phyloP scores from a whole-genome alignment of 306 rosid species.

The Malus orientalis region DNA sequence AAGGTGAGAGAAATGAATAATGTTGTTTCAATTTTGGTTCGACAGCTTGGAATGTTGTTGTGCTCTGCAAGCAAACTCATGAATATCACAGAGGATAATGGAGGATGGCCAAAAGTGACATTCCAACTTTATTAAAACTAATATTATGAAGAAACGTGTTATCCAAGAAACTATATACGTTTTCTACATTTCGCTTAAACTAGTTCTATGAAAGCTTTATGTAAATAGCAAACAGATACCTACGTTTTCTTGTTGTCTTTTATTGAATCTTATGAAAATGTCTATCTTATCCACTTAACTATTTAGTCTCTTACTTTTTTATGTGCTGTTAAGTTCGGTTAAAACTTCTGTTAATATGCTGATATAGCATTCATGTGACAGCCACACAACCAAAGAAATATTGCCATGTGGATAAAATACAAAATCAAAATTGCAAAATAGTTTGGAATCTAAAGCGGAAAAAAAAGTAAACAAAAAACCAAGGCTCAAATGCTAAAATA shows the following conservation, averaged over 20 bases:
- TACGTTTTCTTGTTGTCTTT: not conserved
- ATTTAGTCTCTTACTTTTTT: no score
- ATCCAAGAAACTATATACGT: not conserved
- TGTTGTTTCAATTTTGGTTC: not conserved
- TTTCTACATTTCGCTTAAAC: not conserved
- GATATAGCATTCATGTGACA: no score
- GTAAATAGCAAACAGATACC: not conserved
- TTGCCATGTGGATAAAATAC: no score
- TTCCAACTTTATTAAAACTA: not conserved
- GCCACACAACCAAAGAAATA: no score
- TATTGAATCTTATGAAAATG: no score
- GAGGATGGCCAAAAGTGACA: conserved; percentile 2
- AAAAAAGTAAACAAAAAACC: no score
- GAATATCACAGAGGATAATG: not conserved
- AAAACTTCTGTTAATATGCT: no score
- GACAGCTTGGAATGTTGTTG: not conserved
- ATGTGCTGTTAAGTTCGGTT: no score
- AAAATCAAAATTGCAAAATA: no score
- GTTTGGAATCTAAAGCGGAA: no score
- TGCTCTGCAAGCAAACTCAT: conserved; percentile 27
- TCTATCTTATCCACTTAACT: no score
- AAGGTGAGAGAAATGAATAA: not conserved
- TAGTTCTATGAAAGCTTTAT: not conserved
- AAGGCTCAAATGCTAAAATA: no score
- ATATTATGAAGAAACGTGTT: not conserved